Conservation (phyloP, 139 green algal genomes). For the Coelastrella sp. region DNA sequence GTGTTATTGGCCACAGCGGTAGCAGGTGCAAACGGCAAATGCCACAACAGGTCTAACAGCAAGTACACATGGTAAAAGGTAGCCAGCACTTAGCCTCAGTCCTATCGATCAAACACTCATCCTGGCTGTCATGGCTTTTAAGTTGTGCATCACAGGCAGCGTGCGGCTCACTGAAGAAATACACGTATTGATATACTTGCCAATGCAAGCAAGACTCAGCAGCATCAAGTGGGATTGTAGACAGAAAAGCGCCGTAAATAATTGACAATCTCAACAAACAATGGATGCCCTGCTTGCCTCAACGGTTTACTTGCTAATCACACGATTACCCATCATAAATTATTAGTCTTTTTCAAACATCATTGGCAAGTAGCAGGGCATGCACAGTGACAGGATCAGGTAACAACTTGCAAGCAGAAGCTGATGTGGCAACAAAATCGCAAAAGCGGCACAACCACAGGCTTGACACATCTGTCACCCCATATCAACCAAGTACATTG, state of each 20-base stretch:
- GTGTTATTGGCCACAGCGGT: too few species aligned
- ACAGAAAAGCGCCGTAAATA: neutral
- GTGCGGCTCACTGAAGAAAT: neutral
- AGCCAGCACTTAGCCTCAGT: slow-evolving; percentile 36
- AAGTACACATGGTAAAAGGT: neutral
- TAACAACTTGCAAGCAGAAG: too few species aligned
- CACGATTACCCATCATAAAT: slow-evolving; percentile 30
- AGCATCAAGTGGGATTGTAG: neutral
- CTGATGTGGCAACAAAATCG: too few species aligned
- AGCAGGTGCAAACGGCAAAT: too few species aligned
- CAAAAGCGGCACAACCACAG: too few species aligned
- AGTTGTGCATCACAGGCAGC: slow-evolving; percentile 38
- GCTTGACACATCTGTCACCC: too few species aligned
- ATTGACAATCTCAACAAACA: neutral
- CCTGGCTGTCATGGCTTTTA: slow-evolving; percentile 19
- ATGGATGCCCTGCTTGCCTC: slow-evolving; percentile 16
- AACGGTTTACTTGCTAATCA: slow-evolving; percentile 30
- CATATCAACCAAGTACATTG: too few species aligned
- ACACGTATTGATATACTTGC: neutral
- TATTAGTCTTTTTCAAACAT: slow-evolving; percentile 46
- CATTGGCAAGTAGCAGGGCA: slow-evolving; percentile 15
- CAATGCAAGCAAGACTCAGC: neutral
- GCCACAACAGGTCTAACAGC: too few species aligned
- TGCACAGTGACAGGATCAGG: too few species aligned
- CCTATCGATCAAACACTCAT: slow-evolving; percentile 51